phyloP scores from a whole-genome alignment of 2,329 filamentous ascomycete genomes.

The Penicillium thymicola region DNA sequence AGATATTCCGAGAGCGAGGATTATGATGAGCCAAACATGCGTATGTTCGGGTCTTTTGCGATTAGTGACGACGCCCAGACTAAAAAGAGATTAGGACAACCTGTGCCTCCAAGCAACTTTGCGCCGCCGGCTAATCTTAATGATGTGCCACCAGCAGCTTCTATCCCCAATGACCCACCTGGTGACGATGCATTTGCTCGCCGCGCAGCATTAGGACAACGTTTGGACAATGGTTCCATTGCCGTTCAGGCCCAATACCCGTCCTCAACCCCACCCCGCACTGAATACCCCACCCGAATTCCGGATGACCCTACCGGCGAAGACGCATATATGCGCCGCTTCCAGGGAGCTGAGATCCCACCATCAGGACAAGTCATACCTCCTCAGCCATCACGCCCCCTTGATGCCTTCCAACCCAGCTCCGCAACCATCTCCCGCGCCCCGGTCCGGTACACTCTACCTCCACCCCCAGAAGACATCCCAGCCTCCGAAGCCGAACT shows the following conservation, averaged over 20 bases:
- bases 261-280: slow-evolving; percentile 30
- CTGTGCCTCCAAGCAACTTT: slow-evolving; percentile 52
- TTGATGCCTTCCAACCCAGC: slow-evolving; percentile 39
- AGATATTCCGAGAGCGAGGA: slow-evolving; percentile 51
- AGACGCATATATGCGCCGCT: slow-evolving; percentile 26
- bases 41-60: slow-evolving; percentile 35
- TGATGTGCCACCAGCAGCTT: slow-evolving; percentile 38
- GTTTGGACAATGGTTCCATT: slow-evolving; percentile 1
- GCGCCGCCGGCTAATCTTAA: slow-evolving; percentile 50
- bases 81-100: slow-evolving; percentile 39
- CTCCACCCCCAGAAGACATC: slow-evolving; percentile 51
- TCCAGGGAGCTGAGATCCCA: slow-evolving; percentile 22
- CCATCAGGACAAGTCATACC: slow-evolving; percentile 26
- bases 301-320: slow-evolving; percentile 27
- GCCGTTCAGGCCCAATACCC: slow-evolving; percentile 15
- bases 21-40: slow-evolving; percentile 46
- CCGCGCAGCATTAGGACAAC: slow-evolving; percentile 57
- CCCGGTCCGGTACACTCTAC: slow-evolving; percentile 68
- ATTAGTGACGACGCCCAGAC: not conserved
- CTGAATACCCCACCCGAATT: slow-evolving; percentile 30
- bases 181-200: slow-evolving; percentile 69
- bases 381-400: slow-evolving; percentile 34
- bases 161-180: slow-evolving; percentile 56
- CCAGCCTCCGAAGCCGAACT: slow-evolving; percentile 53
- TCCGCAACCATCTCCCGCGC: slow-evolving; percentile 70